Conservation (phyloP, 768 basidiomycete species). For the Tulasnella sp. region DNA sequence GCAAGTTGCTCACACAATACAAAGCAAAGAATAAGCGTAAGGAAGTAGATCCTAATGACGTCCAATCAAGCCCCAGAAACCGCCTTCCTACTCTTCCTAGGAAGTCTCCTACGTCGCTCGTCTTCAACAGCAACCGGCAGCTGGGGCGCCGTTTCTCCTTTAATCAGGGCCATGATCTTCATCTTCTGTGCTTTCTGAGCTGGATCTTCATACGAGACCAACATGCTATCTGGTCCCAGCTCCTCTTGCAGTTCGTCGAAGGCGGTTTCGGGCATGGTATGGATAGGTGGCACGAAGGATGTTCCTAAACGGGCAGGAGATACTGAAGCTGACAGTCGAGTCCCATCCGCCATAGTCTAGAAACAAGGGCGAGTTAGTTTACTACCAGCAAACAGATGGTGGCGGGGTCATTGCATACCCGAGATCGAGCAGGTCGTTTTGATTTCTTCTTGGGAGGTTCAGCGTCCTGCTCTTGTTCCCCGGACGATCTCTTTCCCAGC, state of each 20-base stretch:
- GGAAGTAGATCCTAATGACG: not conserved
- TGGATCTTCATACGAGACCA: conserved; percentile 63
- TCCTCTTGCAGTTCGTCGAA: conserved; percentile 1
- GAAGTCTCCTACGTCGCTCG: not conserved
- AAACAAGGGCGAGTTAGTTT: conserved; percentile 1
- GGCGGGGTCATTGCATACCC: conserved; percentile 33
- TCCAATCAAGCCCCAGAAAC: not conserved
- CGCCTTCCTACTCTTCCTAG: not conserved
- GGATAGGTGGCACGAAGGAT: conserved; percentile 9
- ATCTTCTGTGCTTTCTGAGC: conserved; percentile 51
- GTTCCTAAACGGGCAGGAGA: conserved; percentile 3
- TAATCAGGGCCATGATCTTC: conserved; percentile 48
- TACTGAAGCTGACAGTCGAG: conserved; percentile 31
- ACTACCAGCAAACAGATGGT: not conserved
- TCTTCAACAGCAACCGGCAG: not conserved
- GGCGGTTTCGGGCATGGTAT: conserved; percentile 10
- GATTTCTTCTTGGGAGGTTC: conserved; percentile 27
- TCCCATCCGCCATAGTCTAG: not conserved
- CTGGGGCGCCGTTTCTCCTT: not conserved
- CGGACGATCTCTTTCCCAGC: conserved; percentile 54
- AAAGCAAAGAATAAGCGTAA: not conserved
- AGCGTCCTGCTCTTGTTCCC: conserved; percentile 35
- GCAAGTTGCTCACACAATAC: not conserved
- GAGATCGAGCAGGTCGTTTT: conserved; percentile 34
- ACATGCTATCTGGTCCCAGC: conserved; percentile 33